A percentile compares a stretch with the other conserved stretches of the same genome.
These are phyloP conservation scores for Excoecaria cochinchinensis DNA, from an alignment of 345 rosid genomes.

Conservation along the genomic window DNA sequence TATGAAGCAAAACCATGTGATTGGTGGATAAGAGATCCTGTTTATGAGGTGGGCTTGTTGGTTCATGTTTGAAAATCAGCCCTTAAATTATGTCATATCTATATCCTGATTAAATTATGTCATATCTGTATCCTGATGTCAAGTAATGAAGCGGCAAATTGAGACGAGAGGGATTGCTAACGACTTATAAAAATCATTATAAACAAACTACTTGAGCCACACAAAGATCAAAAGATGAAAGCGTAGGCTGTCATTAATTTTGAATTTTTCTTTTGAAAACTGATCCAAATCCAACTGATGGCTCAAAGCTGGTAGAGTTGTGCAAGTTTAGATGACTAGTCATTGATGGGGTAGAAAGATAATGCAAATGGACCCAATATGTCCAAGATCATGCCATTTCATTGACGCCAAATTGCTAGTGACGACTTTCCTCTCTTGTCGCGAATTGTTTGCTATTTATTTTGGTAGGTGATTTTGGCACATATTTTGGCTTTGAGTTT, in stretches of 20 bases:
- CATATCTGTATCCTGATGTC: background rate
- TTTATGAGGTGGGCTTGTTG: background rate
- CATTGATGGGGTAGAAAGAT: background rate
- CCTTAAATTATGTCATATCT: conserved; percentile 1
- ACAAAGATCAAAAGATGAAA: background rate
- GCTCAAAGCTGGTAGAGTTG: conserved; percentile 3
- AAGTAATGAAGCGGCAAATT: background rate
- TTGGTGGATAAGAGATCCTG: background rate
- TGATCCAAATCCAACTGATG: background rate
- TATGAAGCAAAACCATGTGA: conserved; percentile 6
- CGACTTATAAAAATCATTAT: background rate
- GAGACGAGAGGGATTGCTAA: background rate
- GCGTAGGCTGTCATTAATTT: background rate
- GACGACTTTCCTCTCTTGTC: no score
- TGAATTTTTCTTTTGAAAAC: background rate
- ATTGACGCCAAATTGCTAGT: background rate
- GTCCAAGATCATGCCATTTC: background rate
- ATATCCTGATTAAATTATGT: background rate
- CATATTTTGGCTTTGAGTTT: no score
- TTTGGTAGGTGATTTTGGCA: no score
- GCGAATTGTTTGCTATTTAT: no score
- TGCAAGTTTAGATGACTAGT: background rate
- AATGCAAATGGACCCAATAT: background rate
- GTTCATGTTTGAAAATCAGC: conserved; percentile 1
- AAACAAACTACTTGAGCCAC: background rate